Evolutionary conservation across 2,329 filamentous ascomycete species (phyloP).

Genomic region (Zopfia rhizophila): DNA sequence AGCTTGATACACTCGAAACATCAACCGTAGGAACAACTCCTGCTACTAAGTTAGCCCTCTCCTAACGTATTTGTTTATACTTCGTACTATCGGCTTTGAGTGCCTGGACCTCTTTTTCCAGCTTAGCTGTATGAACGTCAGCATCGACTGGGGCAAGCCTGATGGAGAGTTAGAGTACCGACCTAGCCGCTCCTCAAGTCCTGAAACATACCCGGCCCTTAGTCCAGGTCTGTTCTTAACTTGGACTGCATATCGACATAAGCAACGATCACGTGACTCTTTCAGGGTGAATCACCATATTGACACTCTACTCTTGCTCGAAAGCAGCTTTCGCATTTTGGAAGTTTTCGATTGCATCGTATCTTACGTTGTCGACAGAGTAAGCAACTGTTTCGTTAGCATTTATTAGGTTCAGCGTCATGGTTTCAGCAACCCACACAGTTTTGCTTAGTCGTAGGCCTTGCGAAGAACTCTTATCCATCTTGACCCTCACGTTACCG

Average conservation of each 20-base stretch:
- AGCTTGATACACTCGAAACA: conserved; percentile 16
- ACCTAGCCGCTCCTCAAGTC: conserved; percentile 50
- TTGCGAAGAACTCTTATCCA: conserved; percentile 14
- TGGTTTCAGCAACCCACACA: conserved; percentile 23
- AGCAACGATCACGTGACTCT: conserved; percentile 6
- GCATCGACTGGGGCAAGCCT: not conserved
- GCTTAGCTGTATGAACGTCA: conserved; percentile 18
- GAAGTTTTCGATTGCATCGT: conserved; percentile 34
- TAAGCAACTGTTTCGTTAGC: conserved; percentile 28
- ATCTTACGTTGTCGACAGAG: conserved; percentile 39
- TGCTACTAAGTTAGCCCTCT: not conserved
- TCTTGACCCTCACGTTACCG: conserved; percentile 8
- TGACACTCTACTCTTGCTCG: conserved; percentile 33
- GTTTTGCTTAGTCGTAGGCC: conserved; percentile 27
- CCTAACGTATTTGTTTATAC: not conserved
- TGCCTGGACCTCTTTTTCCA: conserved; percentile 31
- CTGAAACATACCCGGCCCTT: conserved; percentile 58
- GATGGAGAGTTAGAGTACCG: conserved; percentile 19
- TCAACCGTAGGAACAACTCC: conserved; percentile 2
- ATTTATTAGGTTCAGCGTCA: not conserved
- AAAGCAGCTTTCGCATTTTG: conserved; percentile 33
- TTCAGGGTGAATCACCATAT: conserved; percentile 27
- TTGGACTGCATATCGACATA: conserved; percentile 5
- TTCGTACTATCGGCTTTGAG: conserved; percentile 24
- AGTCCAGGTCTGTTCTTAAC: conserved; percentile 42